Conservation (phyloP, 1,139 yeast genomes). For the Geotrichum restrictum region DNA sequence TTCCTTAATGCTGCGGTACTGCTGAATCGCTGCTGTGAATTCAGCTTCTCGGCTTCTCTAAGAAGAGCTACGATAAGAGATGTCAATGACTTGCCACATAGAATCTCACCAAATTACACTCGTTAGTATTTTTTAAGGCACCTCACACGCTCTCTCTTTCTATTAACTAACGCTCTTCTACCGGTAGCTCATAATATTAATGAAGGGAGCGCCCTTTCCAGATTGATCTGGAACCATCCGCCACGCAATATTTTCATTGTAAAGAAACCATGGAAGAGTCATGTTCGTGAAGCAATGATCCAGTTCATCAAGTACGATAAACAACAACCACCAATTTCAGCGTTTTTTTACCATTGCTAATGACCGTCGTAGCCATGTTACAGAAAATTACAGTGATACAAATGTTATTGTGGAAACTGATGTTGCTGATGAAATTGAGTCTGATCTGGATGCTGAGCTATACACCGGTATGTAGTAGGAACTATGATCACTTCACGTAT, state of each 20-base stretch:
- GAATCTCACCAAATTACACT: conserved; percentile 16
- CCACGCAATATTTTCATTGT: conserved; percentile 71
- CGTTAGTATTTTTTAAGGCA: background rate
- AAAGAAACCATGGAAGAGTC: conserved; percentile 75
- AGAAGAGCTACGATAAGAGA: conserved; percentile 8
- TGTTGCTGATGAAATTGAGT: conserved; percentile 66
- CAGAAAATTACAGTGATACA: conserved; percentile 58
- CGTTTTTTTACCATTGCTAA: background rate
- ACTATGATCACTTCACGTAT: background rate
- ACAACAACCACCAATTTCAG: too few relatives aligned
- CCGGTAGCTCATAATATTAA: background rate
- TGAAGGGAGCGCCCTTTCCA: conserved; percentile 1
- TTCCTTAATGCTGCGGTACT: too few relatives aligned
- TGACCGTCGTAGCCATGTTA: conserved; percentile 39
- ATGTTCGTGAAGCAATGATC: conserved; percentile 63
- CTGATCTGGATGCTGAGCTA: conserved; percentile 38
- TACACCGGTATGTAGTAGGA: conserved; percentile 22
- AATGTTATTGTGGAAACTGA: conserved; percentile 75
- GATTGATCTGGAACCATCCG: conserved; percentile 32
- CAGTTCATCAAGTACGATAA: conserved; percentile 53
- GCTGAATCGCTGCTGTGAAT: too few relatives aligned
- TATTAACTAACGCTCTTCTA: background rate
- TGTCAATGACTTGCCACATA: conserved; percentile 7
- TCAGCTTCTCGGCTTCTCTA: background rate
- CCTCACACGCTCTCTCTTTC: too few relatives aligned